These are phyloP conservation scores for Westerdykella aurantiaca DNA, from an alignment of 2,329 filamentous ascomycete species.

Conservation along the genomic window DNA sequence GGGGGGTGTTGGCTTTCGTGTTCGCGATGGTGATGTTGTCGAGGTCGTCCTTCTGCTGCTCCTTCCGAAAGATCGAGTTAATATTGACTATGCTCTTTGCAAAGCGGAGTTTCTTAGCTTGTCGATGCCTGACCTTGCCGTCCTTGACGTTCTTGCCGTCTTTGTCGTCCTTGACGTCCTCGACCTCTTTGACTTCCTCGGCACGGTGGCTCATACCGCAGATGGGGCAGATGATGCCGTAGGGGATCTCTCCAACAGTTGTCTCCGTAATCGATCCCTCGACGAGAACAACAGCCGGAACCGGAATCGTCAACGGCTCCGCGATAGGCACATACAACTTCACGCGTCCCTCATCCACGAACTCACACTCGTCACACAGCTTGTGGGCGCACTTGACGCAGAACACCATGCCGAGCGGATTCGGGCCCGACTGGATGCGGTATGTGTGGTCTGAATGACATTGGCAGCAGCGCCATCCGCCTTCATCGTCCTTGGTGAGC, in stretches of 20 bases:
- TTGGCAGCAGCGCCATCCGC: not conserved
- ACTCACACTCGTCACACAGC: conserved; percentile 18
- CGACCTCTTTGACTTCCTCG: no score
- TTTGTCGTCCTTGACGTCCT: no score
- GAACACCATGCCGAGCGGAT: conserved; percentile 15
- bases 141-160: no score
- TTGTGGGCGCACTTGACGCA: conserved; percentile 23
- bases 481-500: not conserved
- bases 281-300: not conserved
- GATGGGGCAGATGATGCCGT: conserved; percentile 20
- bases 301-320: conserved; percentile 17
- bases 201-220: conserved; percentile 23
- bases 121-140: no score
- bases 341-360: conserved; percentile 9
- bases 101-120: no score
- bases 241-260: conserved; percentile 6
- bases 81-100: no score
- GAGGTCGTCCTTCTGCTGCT: no score
- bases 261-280: not conserved
- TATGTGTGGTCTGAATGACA: not conserved
- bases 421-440: not conserved
- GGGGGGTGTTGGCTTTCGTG: no score
- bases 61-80: no score
- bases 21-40: no score
- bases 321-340: conserved; percentile 20